A percentile compares a stretch with the other conserved stretches of the same genome.
These are phyloP conservation scores for Boletus rex-veris DNA, from an alignment of 768 basidiomycete genomes.

Conservation along the genomic window DNA sequence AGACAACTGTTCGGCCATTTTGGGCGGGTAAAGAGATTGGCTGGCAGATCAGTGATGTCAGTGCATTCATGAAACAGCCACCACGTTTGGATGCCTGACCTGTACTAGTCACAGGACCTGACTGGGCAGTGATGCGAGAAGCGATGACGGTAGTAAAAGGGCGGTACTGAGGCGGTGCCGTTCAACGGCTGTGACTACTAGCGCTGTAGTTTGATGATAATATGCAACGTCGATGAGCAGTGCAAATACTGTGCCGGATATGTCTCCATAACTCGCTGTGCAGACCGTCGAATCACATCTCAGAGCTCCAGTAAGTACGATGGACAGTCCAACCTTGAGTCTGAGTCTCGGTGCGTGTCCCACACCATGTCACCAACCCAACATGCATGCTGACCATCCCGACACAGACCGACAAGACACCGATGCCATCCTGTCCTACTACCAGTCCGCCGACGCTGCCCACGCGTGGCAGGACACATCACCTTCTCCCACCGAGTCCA, in stretches of 20 bases:
- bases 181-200: constrained; percentile 16
- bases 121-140: background rate
- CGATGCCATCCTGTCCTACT: constrained; percentile 49
- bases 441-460: constrained; percentile 43
- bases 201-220: constrained; percentile 1
- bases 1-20: constrained; percentile 72
- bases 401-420: constrained; percentile 31
- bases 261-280: constrained; percentile 5
- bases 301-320: constrained; percentile 2
- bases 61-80: background rate
- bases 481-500: constrained; percentile 48
- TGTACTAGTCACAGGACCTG: constrained; percentile 2
- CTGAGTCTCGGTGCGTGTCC: constrained; percentile 16
- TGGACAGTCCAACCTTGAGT: constrained; percentile 11
- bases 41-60: constrained; percentile 55
- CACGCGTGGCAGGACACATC: background rate
- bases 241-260: background rate
- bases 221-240: constrained; percentile 3
- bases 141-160: background rate
- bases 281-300: constrained; percentile 6
- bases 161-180: constrained; percentile 25
- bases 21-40: constrained; percentile 78
- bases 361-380: background rate
- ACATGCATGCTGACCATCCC: background rate
- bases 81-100: background rate